Evolutionary conservation across 306 rosid species (phyloP), one percentile per base, ranked within the genome.

Genomic region (Betula pendula): DNA sequence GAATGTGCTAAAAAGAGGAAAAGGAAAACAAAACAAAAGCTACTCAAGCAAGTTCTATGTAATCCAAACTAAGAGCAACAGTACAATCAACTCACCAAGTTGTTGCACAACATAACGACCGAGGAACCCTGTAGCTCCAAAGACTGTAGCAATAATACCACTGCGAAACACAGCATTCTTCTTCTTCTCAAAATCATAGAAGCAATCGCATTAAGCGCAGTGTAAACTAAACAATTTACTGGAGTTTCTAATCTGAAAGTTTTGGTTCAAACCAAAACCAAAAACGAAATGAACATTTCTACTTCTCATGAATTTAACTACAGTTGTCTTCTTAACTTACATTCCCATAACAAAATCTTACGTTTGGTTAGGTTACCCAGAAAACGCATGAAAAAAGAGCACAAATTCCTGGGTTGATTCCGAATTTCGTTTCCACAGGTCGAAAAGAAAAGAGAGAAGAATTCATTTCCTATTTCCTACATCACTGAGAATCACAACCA

Each of bases 61-160:
- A 65, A 33, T 35, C 14, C 48, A 65, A 33, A 16, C 70, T 35
- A 33, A 60, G 44, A 45, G 58, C 15, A 47, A 79, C 45, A 69
- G 15, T 63, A 70, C 44, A 69, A 3, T 51, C 74, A 79, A 63
- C 84, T 83, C 82, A 96, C 99, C 99, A 69, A 96, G 94, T 84
- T 92, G 97, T 69, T 96, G 99, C 38, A 96, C 99, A 81, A 92
- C 89, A 92, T 96, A 92, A 48, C 99, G 99, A 71, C 99, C 99
- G 75, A 96, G 92, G 88, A 96, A 96, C 55, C 99, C 99, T 42
- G 99, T 96, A 0, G 99, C 94, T 77, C 99, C 99, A 76, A 96
- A 96, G 66, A 96, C 99, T 51, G 99, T 87, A 58, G 97, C 99
- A 49, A 96, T 76, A 70, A 96, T 85, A 58, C 99, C 99, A 85